Percentiles rank a stretch among this genome's conserved stretches.
Conservation (phyloP, 1,284 basidiomycete genomes). For the Naganishia liquefaciens region DNA sequence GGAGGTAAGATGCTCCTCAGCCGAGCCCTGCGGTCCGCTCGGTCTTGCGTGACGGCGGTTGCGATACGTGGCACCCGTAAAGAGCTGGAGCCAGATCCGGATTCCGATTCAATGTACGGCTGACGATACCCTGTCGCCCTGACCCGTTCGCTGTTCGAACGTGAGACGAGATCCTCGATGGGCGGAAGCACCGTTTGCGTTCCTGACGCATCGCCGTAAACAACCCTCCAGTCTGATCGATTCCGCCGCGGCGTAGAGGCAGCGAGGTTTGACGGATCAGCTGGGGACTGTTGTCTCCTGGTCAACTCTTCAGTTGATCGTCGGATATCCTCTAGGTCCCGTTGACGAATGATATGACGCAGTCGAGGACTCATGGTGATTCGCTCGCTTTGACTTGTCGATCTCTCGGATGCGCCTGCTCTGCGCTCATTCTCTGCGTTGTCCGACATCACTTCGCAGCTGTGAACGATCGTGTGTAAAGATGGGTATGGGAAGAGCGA, state of each 20-base stretch:
- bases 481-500: too few species aligned
- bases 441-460: neutral
- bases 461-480: too few species aligned
- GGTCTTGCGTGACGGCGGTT: neutral
- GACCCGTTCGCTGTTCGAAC: neutral
- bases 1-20: conserved; percentile 13
- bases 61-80: too few species aligned
- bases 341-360: conserved; percentile 9
- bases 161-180: conserved; percentile 18
- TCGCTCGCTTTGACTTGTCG: too few species aligned
- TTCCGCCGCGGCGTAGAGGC: neutral
- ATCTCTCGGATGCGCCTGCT: too few species aligned
- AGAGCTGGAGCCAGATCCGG: neutral
- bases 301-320: conserved; percentile 3
- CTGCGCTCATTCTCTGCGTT: neutral
- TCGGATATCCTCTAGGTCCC: conserved; percentile 6
- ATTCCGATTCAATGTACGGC: too few species aligned
- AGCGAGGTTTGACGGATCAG: neutral
- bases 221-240: conserved; percentile 9
- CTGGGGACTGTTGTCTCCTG: neutral
- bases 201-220: conserved; percentile 1
- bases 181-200: conserved; percentile 14
- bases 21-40: conserved; percentile 2
- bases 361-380: conserved; percentile 1
- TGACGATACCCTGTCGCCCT: conserved; percentile 5